A percentile compares a stretch with the other conserved stretches of the same genome.
phyloP scores from a whole-genome alignment of 208 protist genomes.

The Trypanosoma boissoni region DNA sequence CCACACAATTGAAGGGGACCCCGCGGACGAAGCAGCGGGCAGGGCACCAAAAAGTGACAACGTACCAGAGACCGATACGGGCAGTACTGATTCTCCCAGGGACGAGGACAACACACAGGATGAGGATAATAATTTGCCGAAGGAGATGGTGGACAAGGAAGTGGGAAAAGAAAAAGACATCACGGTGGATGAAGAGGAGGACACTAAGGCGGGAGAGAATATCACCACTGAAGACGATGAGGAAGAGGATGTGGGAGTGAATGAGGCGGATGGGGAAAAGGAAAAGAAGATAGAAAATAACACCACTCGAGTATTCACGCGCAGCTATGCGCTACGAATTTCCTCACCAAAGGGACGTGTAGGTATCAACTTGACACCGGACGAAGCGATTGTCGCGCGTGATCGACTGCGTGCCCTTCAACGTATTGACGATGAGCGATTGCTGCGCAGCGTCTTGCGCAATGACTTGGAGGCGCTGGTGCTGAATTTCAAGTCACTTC shows the following conservation, averaged over 20 bases:
- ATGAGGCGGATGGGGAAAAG: slow-evolving; percentile 3
- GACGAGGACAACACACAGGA: slow-evolving; percentile 4
- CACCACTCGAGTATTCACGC: not conserved
- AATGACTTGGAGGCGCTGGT: slow-evolving; percentile 68
- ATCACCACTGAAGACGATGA: too few relatives aligned
- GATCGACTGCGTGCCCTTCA: slow-evolving; percentile 40
- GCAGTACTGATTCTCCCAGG: not conserved
- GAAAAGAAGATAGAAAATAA: not conserved
- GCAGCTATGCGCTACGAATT: slow-evolving; percentile 14
- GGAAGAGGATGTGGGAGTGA: not conserved
- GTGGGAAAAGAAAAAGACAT: not conserved
- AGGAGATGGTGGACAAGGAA: not conserved
- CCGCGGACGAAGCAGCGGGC: not conserved
- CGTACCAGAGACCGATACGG: too few relatives aligned
- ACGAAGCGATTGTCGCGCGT: slow-evolving; percentile 31
- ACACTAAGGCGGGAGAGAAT: not conserved
- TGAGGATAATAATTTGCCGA: not conserved
- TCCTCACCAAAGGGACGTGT: not conserved
- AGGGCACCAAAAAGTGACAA: too few relatives aligned
- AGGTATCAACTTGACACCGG: slow-evolving; percentile 35
- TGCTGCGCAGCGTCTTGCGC: slow-evolving; percentile 43
- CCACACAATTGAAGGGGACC: not conserved
- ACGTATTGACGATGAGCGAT: slow-evolving; percentile 39
- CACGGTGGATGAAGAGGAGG: not conserved
- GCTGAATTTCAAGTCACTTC: slow-evolving; percentile 42